Percentiles rank a stretch among this genome's conserved stretches.
These are phyloP conservation scores for Pythium brachiatum DNA, from an alignment of 352 stramenopile species.

Conservation along the genomic window DNA sequence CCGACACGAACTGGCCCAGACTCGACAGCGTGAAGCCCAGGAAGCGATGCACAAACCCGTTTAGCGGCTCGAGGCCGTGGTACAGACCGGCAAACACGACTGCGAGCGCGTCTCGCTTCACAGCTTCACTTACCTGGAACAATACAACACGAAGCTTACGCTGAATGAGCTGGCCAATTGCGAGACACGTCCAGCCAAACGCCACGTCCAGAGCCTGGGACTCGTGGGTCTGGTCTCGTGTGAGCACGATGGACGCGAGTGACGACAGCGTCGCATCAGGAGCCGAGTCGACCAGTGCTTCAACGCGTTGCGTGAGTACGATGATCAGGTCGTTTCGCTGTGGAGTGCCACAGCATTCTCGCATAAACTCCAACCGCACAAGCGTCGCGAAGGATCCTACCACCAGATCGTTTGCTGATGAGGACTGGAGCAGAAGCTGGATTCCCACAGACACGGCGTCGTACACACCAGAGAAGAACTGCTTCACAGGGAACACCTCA, in stretches of 20 bases:
- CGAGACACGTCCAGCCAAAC: constrained; percentile 36
- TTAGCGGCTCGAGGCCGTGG: constrained; percentile 48
- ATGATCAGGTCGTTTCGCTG: constrained; percentile 38
- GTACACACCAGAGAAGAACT: constrained; percentile 7
- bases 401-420: background rate
- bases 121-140: constrained; percentile 28
- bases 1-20: constrained; percentile 41
- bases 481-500: background rate
- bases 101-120: constrained; percentile 42
- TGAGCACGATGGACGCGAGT: constrained; percentile 27
- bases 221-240: background rate
- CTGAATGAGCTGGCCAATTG: constrained; percentile 47
- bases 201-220: constrained; percentile 35
- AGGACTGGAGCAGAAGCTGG: constrained; percentile 1
- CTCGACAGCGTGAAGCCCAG: constrained; percentile 47
- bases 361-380: constrained; percentile 48
- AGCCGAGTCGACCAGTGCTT: constrained; percentile 35
- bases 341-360: constrained; percentile 33
- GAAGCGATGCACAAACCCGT: constrained; percentile 52
- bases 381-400: constrained; percentile 9
- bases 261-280: constrained; percentile 34
- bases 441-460: constrained; percentile 3
- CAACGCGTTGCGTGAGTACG: constrained; percentile 39
- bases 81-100: constrained; percentile 50
- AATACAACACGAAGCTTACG: constrained; percentile 49